Conservation (phyloP, 768 basidiomycete genomes). For the Tricholoma sp. region DNA sequence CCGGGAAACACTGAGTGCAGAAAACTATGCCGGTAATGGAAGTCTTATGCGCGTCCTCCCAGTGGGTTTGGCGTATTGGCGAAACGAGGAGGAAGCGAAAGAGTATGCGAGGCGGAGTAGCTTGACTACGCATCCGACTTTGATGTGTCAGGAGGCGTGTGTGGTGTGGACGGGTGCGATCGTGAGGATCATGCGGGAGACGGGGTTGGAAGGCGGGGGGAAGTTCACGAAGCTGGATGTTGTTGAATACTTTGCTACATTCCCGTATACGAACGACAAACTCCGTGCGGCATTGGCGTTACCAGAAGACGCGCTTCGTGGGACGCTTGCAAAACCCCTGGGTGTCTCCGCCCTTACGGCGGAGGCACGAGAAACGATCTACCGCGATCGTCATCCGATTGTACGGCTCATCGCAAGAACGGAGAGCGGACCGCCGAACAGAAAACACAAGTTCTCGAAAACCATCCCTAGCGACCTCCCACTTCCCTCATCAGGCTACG, state of each 20-base stretch:
- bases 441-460: constrained; percentile 15
- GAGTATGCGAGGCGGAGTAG: constrained; percentile 35
- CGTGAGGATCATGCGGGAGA: constrained; percentile 27
- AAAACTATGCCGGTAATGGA: constrained; percentile 32
- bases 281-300: constrained; percentile 29
- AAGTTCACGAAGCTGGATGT: constrained; percentile 34
- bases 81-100: constrained; percentile 25
- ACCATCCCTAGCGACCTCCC: constrained; percentile 24
- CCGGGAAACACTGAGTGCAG: constrained; percentile 19
- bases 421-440: constrained; percentile 6
- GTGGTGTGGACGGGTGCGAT: constrained; percentile 35
- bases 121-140: constrained; percentile 36
- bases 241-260: constrained; percentile 32
- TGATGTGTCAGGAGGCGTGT: constrained; percentile 37
- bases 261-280: constrained; percentile 28
- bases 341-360: constrained; percentile 10
- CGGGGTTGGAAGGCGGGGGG: constrained; percentile 8
- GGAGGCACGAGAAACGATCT: constrained; percentile 28
- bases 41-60: constrained; percentile 44
- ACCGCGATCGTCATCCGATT: constrained; percentile 32
- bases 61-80: constrained; percentile 38
- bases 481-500: constrained; percentile 36
- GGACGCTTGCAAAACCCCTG: constrained; percentile 6
- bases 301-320: constrained; percentile 7
- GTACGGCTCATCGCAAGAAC: constrained; percentile 29